A percentile compares a stretch with the other conserved stretches of the same genome.
phyloP scores from a whole-genome alignment of 495 filamentous ascomycete species.

The Talaromyces wortmannii region DNA sequence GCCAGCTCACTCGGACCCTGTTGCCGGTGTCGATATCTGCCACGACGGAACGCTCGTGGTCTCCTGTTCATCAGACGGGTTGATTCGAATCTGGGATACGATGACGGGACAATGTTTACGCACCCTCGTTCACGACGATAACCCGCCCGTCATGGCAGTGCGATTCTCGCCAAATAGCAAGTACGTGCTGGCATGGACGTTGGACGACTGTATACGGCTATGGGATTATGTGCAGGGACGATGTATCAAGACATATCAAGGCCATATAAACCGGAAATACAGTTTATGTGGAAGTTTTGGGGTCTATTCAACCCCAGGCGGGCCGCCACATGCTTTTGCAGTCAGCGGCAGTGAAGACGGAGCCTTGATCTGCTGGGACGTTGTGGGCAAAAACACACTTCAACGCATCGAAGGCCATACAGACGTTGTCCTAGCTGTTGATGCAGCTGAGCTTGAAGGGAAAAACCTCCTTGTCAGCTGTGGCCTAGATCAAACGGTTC shows the following conservation, averaged over 20 bases:
- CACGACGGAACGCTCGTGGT: constrained; percentile 86
- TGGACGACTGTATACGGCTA: constrained; percentile 82
- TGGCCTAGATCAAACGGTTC: constrained; percentile 56
- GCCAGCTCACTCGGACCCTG: constrained; percentile 91
- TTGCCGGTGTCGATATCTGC: constrained; percentile 88
- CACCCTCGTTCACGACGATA: constrained; percentile 94
- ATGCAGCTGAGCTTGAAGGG: constrained; percentile 40
- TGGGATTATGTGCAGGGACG: constrained; percentile 91
- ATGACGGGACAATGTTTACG: constrained; percentile 90
- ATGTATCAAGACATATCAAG: constrained; percentile 95
- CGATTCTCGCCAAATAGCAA: constrained; percentile 91
- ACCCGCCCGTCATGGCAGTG: constrained; percentile 83
- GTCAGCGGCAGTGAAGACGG: constrained; percentile 86
- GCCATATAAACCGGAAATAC: constrained; percentile 78
- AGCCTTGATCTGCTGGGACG: constrained; percentile 81
- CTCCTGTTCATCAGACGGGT: constrained; percentile 81
- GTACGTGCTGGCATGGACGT: constrained; percentile 82
- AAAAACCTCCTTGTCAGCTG: constrained; percentile 51
- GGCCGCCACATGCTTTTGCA: constrained; percentile 50
- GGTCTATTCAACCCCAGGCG: constrained; percentile 42
- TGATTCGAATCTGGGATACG: constrained; percentile 94
- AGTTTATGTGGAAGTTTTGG: constrained; percentile 80
- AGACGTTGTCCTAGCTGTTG: constrained; percentile 80
- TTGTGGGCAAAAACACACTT: constrained; percentile 72
- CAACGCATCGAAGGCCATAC: constrained; percentile 66